These are phyloP conservation scores for Sungouiella blattae DNA, from an alignment of 805 yeast genomes.

Conservation along the genomic window DNA sequence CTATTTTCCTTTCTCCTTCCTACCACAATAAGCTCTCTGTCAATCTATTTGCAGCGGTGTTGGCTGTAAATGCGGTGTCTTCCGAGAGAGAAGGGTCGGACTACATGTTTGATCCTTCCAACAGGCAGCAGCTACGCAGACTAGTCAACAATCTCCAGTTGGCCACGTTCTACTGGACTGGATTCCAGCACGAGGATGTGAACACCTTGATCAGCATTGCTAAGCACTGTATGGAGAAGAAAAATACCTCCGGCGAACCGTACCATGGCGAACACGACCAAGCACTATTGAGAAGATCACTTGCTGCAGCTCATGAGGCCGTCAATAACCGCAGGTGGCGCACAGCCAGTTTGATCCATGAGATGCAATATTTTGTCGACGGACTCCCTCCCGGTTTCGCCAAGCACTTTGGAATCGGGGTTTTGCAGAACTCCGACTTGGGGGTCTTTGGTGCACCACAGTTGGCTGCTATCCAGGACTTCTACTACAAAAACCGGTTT, in stretches of 20 bases:
- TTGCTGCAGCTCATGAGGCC: slow-evolving; percentile 46
- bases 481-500: slow-evolving; percentile 52
- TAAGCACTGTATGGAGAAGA: slow-evolving; percentile 40
- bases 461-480: slow-evolving; percentile 46
- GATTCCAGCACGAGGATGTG: slow-evolving; percentile 58
- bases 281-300: slow-evolving; percentile 39
- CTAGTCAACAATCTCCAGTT: slow-evolving; percentile 60
- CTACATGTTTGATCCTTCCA: slow-evolving; percentile 66
- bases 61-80: slow-evolving; percentile 71
- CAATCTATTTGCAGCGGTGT: slow-evolving; percentile 61
- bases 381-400: slow-evolving; percentile 43
- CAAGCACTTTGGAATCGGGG: slow-evolving; percentile 43
- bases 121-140: slow-evolving; percentile 50
- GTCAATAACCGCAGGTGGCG: slow-evolving; percentile 55
- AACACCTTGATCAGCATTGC: slow-evolving; percentile 50
- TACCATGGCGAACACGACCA: slow-evolving; percentile 37
- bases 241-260: slow-evolving; percentile 17
- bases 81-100: slow-evolving; percentile 66
- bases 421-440: slow-evolving; percentile 17
- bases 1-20: slow-evolving; percentile 59
- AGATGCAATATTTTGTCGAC: slow-evolving; percentile 55
- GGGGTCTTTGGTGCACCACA: slow-evolving; percentile 62
- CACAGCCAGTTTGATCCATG: slow-evolving; percentile 55
- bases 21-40: slow-evolving; percentile 58
- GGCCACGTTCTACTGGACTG: slow-evolving; percentile 75